Percentiles rank a stretch among this genome's conserved stretches.
phyloP scores from a whole-genome alignment of 441 rosid genomes.

The Gossypium davidsonii region DNA sequence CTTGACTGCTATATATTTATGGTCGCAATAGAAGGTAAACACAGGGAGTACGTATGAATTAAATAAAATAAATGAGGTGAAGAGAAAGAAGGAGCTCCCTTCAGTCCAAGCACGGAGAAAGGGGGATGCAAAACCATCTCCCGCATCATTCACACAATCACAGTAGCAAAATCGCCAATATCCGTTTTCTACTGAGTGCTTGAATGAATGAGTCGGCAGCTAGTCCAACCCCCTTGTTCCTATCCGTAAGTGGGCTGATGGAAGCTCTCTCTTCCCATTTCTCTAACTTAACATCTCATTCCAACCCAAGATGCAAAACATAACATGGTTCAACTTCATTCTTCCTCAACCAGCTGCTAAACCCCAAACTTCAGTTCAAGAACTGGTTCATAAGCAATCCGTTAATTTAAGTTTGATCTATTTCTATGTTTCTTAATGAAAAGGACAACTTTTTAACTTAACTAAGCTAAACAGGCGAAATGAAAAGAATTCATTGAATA shows the following conservation, averaged over 20 bases:
- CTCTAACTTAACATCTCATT: not conserved
- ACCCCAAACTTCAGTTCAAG: not conserved
- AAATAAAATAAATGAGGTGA: slow-evolving; percentile 12
- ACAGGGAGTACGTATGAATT: too few relatives aligned
- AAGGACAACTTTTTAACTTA: not conserved
- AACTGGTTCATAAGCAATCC: not conserved
- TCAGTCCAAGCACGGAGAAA: slow-evolving; percentile 85
- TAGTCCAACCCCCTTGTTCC: slow-evolving; percentile 56
- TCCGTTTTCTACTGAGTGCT: slow-evolving; percentile 39
- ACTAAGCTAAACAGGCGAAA: not conserved
- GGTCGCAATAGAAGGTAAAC: not conserved
- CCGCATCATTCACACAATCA: slow-evolving; percentile 95
- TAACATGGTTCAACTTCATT: not conserved
- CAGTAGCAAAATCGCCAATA: slow-evolving; percentile 27
- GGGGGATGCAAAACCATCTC: slow-evolving; percentile 62
- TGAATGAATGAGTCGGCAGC: slow-evolving; percentile 95
- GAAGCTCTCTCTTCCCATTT: slow-evolving; percentile 66
- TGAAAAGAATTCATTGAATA: not conserved
- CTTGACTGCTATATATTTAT: not conserved
- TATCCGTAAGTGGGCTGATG: slow-evolving; percentile 73
- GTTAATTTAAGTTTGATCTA: not conserved
- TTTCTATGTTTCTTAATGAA: not conserved
- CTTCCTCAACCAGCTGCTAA: not conserved
- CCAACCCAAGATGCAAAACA: not conserved
- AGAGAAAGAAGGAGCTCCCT: slow-evolving; percentile 77